phyloP scores from a whole-genome alignment of 139 green algal genomes.

The Desmodesmus armatus region DNA sequence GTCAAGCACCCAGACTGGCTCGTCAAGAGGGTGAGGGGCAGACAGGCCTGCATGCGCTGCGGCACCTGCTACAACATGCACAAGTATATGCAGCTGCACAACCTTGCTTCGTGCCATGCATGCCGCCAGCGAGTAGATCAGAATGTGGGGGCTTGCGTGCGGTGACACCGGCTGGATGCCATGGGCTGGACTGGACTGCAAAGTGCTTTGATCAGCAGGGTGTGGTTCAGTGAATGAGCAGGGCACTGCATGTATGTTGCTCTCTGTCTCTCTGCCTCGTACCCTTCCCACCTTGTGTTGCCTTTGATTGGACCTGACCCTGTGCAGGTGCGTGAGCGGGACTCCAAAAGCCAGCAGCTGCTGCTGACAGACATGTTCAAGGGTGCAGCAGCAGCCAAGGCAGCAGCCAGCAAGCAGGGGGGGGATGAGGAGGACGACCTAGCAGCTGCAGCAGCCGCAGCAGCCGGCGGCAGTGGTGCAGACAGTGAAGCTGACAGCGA shows the following conservation, averaged over 20 bases:
- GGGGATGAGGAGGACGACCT: neutral
- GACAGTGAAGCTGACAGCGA: neutral
- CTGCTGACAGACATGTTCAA: constrained; percentile 69
- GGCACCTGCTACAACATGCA: neutral
- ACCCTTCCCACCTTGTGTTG: neutral
- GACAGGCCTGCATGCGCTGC: neutral
- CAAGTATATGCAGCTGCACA: neutral
- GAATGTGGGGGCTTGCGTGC: neutral
- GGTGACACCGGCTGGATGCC: no score
- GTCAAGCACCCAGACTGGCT: constrained; percentile 98
- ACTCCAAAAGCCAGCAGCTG: constrained; percentile 83
- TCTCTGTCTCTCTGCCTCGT: no score
- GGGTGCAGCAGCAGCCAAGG: constrained; percentile 27
- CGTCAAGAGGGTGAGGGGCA: constrained; percentile 67
- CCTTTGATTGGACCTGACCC: neutral
- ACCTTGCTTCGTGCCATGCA: no score
- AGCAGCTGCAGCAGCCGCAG: constrained; percentile 14
- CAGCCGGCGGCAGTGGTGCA: neutral
- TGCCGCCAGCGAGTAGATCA: neutral
- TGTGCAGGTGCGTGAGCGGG: constrained; percentile 74
- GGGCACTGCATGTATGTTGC: neutral
- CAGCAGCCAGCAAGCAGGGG: constrained; percentile 24
- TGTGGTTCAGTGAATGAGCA: neutral
- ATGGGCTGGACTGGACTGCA: no score
- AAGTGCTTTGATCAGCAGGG: no score